These are phyloP conservation scores for Cucurbita maxima DNA, from an alignment of 306 rosid genomes.

Conservation along the genomic window DNA sequence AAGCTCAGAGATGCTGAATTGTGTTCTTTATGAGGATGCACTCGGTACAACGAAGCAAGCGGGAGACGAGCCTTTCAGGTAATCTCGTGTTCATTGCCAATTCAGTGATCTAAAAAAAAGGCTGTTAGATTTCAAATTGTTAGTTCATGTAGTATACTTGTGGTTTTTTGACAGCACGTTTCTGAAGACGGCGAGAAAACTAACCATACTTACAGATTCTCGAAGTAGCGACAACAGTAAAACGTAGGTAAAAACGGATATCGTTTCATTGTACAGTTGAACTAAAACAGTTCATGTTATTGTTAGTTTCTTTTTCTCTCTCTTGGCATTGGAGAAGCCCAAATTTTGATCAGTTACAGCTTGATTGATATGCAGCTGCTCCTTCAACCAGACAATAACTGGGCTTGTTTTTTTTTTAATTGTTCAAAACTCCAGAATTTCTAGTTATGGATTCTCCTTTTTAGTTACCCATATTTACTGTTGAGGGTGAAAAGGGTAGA, in stretches of 20 bases:
- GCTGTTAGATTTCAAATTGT: neutral
- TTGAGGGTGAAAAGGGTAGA: neutral
- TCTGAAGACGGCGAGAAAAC: slow-evolving; percentile 49
- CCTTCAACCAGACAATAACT: neutral
- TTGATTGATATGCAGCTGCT: neutral
- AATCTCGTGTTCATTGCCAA: neutral
- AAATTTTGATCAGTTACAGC: neutral
- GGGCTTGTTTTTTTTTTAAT: neutral
- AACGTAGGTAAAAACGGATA: neutral
- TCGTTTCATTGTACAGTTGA: slow-evolving; percentile 24
- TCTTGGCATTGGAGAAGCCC: neutral
- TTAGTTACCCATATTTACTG: neutral
- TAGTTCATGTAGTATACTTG: neutral
- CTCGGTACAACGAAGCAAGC: slow-evolving; percentile 19
- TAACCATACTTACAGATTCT: slow-evolving; percentile 24
- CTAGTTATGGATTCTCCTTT: neutral
- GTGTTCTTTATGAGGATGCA: slow-evolving; percentile 27
- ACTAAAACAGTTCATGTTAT: neutral
- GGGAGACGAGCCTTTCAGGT: slow-evolving; percentile 33
- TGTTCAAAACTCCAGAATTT: neutral
- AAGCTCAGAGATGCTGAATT: slow-evolving; percentile 16
- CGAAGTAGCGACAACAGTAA: slow-evolving; percentile 16
- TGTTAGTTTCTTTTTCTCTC: neutral
- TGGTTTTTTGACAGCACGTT: slow-evolving; percentile 31
- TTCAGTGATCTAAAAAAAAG: neutral